phyloP scores from a whole-genome alignment of 306 rosid species.

The Casuarina equisetifolia region DNA sequence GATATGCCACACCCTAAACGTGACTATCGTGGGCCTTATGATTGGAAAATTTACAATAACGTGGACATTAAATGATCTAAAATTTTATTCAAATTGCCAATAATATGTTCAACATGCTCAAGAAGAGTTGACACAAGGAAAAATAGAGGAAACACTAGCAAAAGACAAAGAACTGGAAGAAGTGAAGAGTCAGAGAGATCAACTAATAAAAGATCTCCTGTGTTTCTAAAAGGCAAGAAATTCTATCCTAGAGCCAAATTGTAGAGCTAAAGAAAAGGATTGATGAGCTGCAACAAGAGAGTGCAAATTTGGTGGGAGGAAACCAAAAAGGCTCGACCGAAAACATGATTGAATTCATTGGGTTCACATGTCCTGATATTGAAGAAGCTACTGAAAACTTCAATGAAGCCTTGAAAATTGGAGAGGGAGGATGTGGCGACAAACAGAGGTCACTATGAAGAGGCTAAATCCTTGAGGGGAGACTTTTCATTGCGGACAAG shows the following conservation, averaged over 20 bases:
- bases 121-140: constrained; percentile 45
- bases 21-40: too few relatives aligned
- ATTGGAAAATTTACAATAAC: not conserved
- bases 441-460: constrained; percentile 1
- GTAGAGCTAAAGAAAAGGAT: constrained; percentile 35
- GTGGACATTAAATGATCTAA: not conserved
- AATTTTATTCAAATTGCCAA: constrained; percentile 23
- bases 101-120: constrained; percentile 47
- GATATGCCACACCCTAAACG: too few relatives aligned
- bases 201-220: constrained; percentile 49
- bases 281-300: not conserved
- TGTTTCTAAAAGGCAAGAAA: constrained; percentile 46
- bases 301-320: too few relatives aligned
- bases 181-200: too few relatives aligned
- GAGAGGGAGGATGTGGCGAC: constrained; percentile 60
- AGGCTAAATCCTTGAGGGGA: not conserved
- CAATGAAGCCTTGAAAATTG: constrained; percentile 45
- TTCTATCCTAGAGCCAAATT: constrained; percentile 50
- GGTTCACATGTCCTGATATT: constrained; percentile 45
- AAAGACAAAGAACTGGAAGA: constrained; percentile 19
- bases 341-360: constrained; percentile 32
- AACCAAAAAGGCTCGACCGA: not conserved
- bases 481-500: not conserved
- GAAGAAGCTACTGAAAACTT: constrained; percentile 47
- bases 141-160: not conserved